These are phyloP conservation scores for Populus davidiana DNA, from an alignment of 345 rosid species.

Conservation along the genomic window DNA sequence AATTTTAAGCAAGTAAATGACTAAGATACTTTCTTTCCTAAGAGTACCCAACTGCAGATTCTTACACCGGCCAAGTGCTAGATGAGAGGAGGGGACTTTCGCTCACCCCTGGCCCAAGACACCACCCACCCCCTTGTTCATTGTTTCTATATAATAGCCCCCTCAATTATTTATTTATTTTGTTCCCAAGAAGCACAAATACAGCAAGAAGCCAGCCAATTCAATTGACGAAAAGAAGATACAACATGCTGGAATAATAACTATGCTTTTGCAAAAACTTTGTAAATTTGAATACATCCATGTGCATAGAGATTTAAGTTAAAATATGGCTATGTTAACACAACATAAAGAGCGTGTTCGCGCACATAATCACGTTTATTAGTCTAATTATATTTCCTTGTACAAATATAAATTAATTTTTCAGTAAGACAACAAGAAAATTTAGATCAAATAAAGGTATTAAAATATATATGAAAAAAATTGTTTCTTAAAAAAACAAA, in stretches of 20 bases:
- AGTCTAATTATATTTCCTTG: background rate
- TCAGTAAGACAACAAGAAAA: background rate
- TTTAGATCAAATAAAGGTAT: background rate
- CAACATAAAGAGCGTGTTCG: background rate
- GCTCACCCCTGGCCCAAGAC: background rate
- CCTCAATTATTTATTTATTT: background rate
- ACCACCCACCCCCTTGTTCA: background rate
- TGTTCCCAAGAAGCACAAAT: background rate
- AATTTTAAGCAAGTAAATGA: background rate
- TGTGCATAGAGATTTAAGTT: background rate
- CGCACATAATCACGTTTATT: too few relatives aligned
- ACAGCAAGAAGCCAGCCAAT: background rate
- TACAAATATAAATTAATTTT: too few relatives aligned
- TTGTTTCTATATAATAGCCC: background rate
- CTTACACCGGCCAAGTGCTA: background rate
- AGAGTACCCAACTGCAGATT: background rate
- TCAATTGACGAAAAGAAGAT: background rate
- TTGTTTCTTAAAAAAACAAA: background rate
- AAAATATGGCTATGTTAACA: background rate
- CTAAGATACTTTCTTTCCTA: background rate
- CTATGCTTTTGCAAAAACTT: background rate
- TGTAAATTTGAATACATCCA: background rate
- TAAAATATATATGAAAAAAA: too few relatives aligned
- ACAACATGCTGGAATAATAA: background rate
- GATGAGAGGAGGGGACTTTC: background rate